A percentile compares a stretch with the other conserved stretches of the same genome.
Evolutionary conservation across 2,329 filamentous ascomycete species (phyloP).

Genomic region (Harringtonia aguacate): DNA sequence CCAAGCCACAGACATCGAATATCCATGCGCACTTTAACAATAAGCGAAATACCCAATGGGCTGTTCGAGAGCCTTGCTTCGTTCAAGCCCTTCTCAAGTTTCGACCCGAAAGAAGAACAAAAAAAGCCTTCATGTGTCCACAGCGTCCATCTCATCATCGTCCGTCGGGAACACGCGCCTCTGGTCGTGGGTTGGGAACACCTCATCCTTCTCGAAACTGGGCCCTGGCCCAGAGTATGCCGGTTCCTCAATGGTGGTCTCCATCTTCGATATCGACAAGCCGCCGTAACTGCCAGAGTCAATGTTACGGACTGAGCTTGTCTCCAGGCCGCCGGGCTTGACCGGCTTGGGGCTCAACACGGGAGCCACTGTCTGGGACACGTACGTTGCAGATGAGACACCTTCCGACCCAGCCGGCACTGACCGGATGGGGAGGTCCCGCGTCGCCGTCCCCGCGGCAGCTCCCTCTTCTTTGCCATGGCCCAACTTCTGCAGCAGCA

Average conservation of each 20-base stretch:
- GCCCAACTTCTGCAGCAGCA: conserved; percentile 43
- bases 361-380: conserved; percentile 23
- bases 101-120: not conserved
- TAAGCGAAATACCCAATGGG: not conserved
- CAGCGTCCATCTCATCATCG: conserved; percentile 29
- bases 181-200: conserved; percentile 20
- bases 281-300: conserved; percentile 6
- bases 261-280: not conserved
- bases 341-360: conserved; percentile 26
- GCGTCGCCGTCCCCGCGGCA: no score
- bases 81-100: no score
- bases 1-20: not conserved
- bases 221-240: conserved; percentile 39
- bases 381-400: conserved; percentile 32
- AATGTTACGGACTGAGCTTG: conserved; percentile 17
- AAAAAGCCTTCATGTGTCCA: conserved; percentile 12
- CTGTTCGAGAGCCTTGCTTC: no score
- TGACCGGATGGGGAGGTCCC: no score
- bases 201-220: conserved; percentile 41
- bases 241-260: conserved; percentile 32
- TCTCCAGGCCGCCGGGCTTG: conserved; percentile 16
- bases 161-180: conserved; percentile 26
- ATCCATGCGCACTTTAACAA: not conserved
- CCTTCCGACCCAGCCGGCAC: no score
- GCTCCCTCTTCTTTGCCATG: conserved; percentile 23